Base-by-base conservation (phyloP, 2,329 filamentous ascomycete genomes). In the Penicillium sp. region DNA sequence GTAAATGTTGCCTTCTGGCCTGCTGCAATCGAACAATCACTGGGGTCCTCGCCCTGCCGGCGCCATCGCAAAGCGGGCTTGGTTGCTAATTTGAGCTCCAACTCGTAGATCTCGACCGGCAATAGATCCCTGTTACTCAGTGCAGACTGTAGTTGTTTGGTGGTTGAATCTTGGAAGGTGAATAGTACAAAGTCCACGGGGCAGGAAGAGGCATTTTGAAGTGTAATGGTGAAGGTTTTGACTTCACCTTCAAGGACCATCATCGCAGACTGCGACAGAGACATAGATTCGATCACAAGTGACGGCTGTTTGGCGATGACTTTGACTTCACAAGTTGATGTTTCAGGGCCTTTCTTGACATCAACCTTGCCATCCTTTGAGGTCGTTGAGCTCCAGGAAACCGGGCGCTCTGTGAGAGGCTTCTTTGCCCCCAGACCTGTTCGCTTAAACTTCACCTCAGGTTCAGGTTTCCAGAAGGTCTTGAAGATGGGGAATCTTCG, bases 241-340 rank as follows among this genome's bases (percentile, higher is more conserved):
- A 84, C 84, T 74, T 99, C 93, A 43, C 94, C 94, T 76, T 97
- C 93, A 6, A 99, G 81, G 12, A 99, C 83, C 92, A 96, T 97
- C 37, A 96, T 79, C 10, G 91, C 90, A 23, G 89, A 90, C 69
- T 97, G 93, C 0, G 89, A 85, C 1, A 97, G 81, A 13, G 89
- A 91, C 4, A 88, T 89, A 8, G 87, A 87, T 68, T 90, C 88
- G 21, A 97, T 82, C 3, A 87, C 78, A 4, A 97, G 78, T 4
- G 90, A 77, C 6, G 94, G 94, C 71, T 97, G 91, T 45, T 86
- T 81, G 3, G 86, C 82, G 57, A 97, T 92, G 25, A 96, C 90
- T 52, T 85, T 91, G 42, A 95, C 81, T 25, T 81, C 80, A 48
- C 74, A 64, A 67, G 77, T 63, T 63, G 71, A 64, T 51, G 71